Conservation (phyloP, 306 rosid genomes). For the Gastrolobium bilobum region DNA sequence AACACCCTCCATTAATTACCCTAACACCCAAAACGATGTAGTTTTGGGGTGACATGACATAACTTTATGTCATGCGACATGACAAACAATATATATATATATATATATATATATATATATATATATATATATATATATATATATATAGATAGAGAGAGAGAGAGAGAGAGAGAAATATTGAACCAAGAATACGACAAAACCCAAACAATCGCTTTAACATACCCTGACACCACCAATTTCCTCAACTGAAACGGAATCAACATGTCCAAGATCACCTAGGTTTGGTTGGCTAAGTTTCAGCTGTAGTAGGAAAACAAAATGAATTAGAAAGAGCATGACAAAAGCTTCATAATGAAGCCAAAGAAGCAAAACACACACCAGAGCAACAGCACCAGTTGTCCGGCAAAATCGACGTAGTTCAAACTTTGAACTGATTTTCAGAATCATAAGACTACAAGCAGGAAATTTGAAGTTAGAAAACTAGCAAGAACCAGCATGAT, state of each 20-base stretch:
- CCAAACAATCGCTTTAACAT: slow-evolving; percentile 43
- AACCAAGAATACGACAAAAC: slow-evolving; percentile 29
- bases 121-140: too few relatives aligned
- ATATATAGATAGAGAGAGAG: background rate
- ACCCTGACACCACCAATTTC: slow-evolving; percentile 98
- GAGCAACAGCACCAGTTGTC: slow-evolving; percentile 88
- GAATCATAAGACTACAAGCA: slow-evolving; percentile 87
- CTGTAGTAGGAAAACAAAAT: slow-evolving; percentile 58
- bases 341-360: slow-evolving; percentile 8
- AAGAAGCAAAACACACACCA: slow-evolving; percentile 59
- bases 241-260: slow-evolving; percentile 85
- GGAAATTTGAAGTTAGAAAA: slow-evolving; percentile 39
- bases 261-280: slow-evolving; percentile 89
- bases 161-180: background rate
- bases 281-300: slow-evolving; percentile 94
- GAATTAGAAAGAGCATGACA: slow-evolving; percentile 40
- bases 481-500: slow-evolving; percentile 11
- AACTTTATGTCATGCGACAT: too few relatives aligned
- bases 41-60: too few relatives aligned
- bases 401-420: slow-evolving; percentile 95
- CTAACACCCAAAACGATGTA: too few relatives aligned
- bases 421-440: slow-evolving; percentile 92
- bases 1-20: too few relatives aligned
- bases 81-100: too few relatives aligned
- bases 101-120: too few relatives aligned